Base-by-base conservation (phyloP, 83 land plant species). In the Diphasiastrum complanatum region DNA sequence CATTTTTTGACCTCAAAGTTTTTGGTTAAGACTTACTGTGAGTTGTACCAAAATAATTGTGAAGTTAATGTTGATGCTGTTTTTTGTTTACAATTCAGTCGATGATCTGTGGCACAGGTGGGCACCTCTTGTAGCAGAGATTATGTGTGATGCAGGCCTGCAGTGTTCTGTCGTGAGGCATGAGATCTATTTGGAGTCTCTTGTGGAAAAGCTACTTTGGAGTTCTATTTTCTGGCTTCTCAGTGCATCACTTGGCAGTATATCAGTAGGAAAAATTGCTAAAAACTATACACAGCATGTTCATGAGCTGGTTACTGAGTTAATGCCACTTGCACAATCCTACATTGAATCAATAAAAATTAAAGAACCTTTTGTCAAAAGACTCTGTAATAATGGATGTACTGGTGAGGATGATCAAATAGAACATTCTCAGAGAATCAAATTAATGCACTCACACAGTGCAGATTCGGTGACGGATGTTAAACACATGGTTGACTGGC, bases 191-290 rank as follows among this genome's bases (percentile, higher is more conserved):
- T 18, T 56, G 14, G 60, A 56, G 23, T 18, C 23, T 4, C 33
- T 56, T 36, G 37, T 56, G 3, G 60, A 56, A 20, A 56, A 56
- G 60, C 60, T 56, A 26, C 25, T 56, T 2, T 56, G 60, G 60
- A 56, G 60, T 27, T 56, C 60, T 6, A 56, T 56, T 41, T 56
- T 56, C 36, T 56, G 60, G 60, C 37, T 56, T 2, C 23, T 56
- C 14, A 56, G 60, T n/a, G 60, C 18, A 33, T 36, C 37, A 14
- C 60, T 56, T 3, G 60, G 60, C 5, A 41, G 60, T 12, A 5
- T 56, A 3, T 32, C 38, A 26, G 60, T 33, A 20, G 60, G 60
- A 56, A 41, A 14, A 23, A 31, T 56, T n/a, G 60, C 37, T 18
- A 20, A 56, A 29, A 2, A 4, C 3, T 23, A 56, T 18, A 31